Base-by-base conservation (phyloP, 1,284 basidiomycete genomes). In the Irpex sp. region DNA sequence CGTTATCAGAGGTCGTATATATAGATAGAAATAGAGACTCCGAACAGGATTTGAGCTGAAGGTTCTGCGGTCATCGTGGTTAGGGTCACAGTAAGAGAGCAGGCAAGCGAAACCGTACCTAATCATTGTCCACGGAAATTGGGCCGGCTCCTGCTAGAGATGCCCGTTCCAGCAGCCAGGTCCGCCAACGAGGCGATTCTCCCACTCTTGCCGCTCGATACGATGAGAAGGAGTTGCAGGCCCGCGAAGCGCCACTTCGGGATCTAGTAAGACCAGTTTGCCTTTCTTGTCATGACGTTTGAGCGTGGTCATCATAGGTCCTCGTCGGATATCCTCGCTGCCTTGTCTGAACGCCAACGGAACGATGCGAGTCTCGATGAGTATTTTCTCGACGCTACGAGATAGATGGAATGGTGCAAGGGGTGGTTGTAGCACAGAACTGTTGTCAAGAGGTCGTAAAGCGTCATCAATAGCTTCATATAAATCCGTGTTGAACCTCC, bases 161-260 rank as follows among this genome's bases (percentile, higher is more conserved):
- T 43, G 5, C 39, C 15, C 39, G 15, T 9, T 11, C 61, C 57
- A 56, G 37, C 61, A 59, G 15, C 57, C 58, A 11, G 17, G 21
- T 17, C 58, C 39, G 13, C 61, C 58, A 17, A 21, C 58, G 21
- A 55, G 46, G 49, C 61, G 11, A 31, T 59, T 57, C 39, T 56
- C 35, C 61, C 61, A 59, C 15, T 56, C 58, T 11, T 19, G 19
- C 33, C 49, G 58, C 15, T 21, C 58, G 46, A 43, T 33, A 5
- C 35, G 11, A 26, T 35, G 33, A 43, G 17, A 9, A 26, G 15
- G 9, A 9, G 11, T 43, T 43, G 39, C 15, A 43, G 56, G 21
- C 55, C 26, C 33, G 46, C 9, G 46, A n/a, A 7, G 11, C 17
- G 36, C 4, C 19, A 35, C 57, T 17, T 19, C 19, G 50, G 46